These are phyloP conservation scores for Botrytis hyacinthi DNA, from an alignment of 2,329 filamentous ascomycete genomes.

Conservation along the genomic window DNA sequence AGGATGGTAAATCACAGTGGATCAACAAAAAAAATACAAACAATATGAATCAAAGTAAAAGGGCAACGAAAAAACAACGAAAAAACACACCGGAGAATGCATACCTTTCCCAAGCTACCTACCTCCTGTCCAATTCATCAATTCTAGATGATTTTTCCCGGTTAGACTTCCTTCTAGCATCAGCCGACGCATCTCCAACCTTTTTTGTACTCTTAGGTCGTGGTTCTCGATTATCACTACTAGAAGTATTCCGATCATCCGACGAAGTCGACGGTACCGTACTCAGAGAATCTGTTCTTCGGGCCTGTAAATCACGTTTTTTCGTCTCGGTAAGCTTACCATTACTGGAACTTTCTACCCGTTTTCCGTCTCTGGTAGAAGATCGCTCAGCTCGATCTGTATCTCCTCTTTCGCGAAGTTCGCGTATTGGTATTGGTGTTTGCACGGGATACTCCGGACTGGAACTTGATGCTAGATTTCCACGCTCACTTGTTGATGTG, in stretches of 20 bases:
- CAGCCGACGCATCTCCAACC: neutral
- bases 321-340: neutral
- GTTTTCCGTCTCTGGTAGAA: neutral
- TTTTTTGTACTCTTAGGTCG: neutral
- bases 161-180: neutral
- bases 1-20: no score
- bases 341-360: neutral
- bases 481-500: neutral
- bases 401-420: neutral
- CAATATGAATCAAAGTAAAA: no score
- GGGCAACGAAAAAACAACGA: neutral
- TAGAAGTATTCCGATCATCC: neutral
- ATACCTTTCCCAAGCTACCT: neutral
- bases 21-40: neutral
- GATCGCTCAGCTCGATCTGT: neutral
- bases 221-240: neutral
- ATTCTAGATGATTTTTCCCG: neutral
- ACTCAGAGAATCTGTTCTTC: neutral
- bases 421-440: neutral
- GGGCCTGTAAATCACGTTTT: neutral
- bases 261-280: neutral
- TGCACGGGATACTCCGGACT: neutral
- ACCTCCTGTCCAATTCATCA: neutral
- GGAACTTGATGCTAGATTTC: neutral
- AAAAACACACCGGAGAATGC: neutral